Base-by-base conservation (phyloP, 805 yeast genomes). In the Starmerella ratchasimensis region DNA sequence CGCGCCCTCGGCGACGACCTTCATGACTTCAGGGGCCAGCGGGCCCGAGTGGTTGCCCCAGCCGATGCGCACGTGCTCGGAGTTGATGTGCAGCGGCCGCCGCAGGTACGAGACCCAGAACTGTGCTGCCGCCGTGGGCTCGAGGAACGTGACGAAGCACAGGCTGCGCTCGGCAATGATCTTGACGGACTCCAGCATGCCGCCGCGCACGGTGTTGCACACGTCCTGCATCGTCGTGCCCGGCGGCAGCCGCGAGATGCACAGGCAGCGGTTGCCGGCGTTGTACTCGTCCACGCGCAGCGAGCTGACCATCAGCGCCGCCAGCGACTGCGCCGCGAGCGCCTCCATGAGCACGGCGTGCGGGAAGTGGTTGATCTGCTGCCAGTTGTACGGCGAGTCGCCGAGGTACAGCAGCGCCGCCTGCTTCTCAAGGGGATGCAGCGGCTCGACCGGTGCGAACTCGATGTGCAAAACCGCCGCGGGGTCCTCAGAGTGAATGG, bases 21-120 rank as follows among this genome's bases (percentile, higher is more conserved):
- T 63, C 6, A 86, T 79, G 41, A 88, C 68, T 3, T 93, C 84
- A 48, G 81, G 80, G 9, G 93, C 76, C 46, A 88, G 66, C 1
- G 94, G 84, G 9, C 97, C 97, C 5, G 93, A 76, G 55, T 88
- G 95, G 59, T 83, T 86, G 33, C 97, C 98, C 97, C 98, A 88
- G 16, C 96, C 95, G 39, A 88, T 84, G 57, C 81, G 82, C 48
- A 88, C 78, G 52, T 86, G 71, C 52, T 93, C 70, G 56, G 77
- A 78, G 55, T 81, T 93, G 43, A 88, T 79, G 15, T 84, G 72
- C 43, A 88, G 65, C 1, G 95, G 95, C 54, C 84, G 93, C 46
- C 84, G 64, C 53, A 83, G 84, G 47, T 93, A 77, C 80, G 82
- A 76, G 7, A 96, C 96, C 59, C 78, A 88, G 57, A 88, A 88